Evolutionary conservation across 2,329 filamentous ascomycete species (phyloP).

Genomic region (Lasiodiplodia theobromae): DNA sequence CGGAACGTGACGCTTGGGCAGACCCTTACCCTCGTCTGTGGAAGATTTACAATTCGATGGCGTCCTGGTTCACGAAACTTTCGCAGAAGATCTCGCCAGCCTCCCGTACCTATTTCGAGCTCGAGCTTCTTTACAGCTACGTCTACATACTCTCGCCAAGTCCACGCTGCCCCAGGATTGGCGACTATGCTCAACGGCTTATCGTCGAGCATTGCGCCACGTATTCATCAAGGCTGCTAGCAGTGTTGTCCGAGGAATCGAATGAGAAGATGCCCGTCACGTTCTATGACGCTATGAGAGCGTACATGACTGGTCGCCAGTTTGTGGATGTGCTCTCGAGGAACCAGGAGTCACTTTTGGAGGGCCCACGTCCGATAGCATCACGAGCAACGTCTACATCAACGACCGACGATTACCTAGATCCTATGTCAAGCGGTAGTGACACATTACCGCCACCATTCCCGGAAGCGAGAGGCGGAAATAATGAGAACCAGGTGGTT

Average conservation of each 20-base stretch:
- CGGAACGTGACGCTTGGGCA: slow-evolving; percentile 70
- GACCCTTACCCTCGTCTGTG: slow-evolving; percentile 76
- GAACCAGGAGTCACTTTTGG: slow-evolving; percentile 56
- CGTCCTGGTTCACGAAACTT: slow-evolving; percentile 80
- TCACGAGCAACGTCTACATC: slow-evolving; percentile 38
- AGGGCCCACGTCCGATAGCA: slow-evolving; percentile 47
- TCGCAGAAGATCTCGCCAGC: slow-evolving; percentile 69
- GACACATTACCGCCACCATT: slow-evolving; percentile 43
- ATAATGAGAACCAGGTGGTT: slow-evolving; percentile 45
- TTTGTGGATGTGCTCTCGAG: slow-evolving; percentile 64
- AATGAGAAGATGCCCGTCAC: slow-evolving; percentile 74
- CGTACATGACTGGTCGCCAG: slow-evolving; percentile 72
- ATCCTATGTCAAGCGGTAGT: slow-evolving; percentile 45
- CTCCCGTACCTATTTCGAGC: slow-evolving; percentile 79
- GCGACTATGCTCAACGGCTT: slow-evolving; percentile 77
- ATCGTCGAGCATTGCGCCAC: slow-evolving; percentile 86
- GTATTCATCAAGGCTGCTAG: slow-evolving; percentile 79
- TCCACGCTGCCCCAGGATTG: slow-evolving; percentile 73
- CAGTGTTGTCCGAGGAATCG: slow-evolving; percentile 63
- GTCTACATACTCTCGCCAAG: slow-evolving; percentile 88
- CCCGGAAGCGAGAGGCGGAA: slow-evolving; percentile 36
- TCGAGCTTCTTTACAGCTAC: slow-evolving; percentile 90
- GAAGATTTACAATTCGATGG: slow-evolving; percentile 78
- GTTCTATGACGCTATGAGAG: slow-evolving; percentile 85
- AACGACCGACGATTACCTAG: slow-evolving; percentile 40